These are phyloP conservation scores for Boletus huronensis DNA, from an alignment of 768 basidiomycete genomes.

Conservation along the genomic window DNA sequence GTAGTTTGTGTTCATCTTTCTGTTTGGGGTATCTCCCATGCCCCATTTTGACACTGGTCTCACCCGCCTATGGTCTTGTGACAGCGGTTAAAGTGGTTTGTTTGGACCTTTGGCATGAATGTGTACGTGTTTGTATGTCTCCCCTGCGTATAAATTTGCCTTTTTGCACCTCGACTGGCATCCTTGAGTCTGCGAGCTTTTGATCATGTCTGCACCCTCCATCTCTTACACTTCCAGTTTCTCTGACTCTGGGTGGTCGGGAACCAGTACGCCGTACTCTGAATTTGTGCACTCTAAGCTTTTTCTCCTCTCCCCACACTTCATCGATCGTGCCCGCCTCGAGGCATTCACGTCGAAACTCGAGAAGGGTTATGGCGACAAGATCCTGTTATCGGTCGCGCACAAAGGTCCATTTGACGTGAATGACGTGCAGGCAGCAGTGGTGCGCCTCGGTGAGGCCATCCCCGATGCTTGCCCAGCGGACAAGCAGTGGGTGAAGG, in stretches of 20 bases:
- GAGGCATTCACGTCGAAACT: conserved; percentile 18
- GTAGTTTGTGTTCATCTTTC: background rate
- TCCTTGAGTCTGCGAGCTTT: background rate
- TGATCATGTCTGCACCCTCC: conserved; percentile 21
- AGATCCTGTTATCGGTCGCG: conserved; percentile 21
- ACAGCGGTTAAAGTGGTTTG: background rate
- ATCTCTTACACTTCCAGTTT: conserved; percentile 9
- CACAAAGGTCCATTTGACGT: conserved; percentile 12
- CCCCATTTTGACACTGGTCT: background rate
- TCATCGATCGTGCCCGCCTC: conserved; percentile 13
- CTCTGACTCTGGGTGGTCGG: conserved; percentile 18
- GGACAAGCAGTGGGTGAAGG: conserved; percentile 17
- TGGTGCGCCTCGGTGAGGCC: conserved; percentile 9
- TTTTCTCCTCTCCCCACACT: conserved; percentile 25
- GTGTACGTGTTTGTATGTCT: conserved; percentile 27
- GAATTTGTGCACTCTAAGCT: conserved; percentile 19
- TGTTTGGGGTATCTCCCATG: conserved; percentile 2
- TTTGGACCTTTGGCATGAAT: background rate
- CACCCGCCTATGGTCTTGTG: background rate
- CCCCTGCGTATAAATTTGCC: conserved; percentile 23
- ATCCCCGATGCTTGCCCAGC: conserved; percentile 8
- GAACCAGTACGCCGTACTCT: conserved; percentile 23
- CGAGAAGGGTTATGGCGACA: conserved; percentile 29
- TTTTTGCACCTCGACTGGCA: conserved; percentile 2
- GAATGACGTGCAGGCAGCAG: conserved; percentile 5